Percentiles rank a stretch among this genome's conserved stretches.
Evolutionary conservation across 257 asterid genomes (phyloP).

Genomic region (Fraxinus anomala): DNA sequence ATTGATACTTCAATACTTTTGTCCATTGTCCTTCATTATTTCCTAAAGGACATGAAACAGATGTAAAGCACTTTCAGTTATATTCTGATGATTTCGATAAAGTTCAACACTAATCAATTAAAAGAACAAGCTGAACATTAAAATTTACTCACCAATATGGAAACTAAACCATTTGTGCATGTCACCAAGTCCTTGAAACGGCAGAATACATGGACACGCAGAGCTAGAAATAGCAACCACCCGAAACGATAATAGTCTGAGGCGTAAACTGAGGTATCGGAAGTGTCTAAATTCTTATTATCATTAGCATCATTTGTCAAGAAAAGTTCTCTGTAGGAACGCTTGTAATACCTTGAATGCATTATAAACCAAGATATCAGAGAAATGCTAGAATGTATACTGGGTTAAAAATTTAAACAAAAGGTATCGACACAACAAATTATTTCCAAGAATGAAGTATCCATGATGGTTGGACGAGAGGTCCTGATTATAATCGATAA

Average conservation of each 20-base stretch:
- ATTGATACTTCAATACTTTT: not conserved
- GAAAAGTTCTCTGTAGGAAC: conserved; percentile 73
- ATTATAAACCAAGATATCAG: conserved; percentile 19
- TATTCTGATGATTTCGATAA: conserved; percentile 9
- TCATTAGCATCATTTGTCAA: conserved; percentile 43
- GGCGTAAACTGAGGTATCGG: conserved; percentile 28
- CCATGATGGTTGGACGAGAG: not conserved
- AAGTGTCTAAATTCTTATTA: conserved; percentile 47
- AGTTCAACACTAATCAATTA: conserved; percentile 8
- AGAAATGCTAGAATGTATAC: not conserved
- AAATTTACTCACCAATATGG: conserved; percentile 73
- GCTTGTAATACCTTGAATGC: conserved; percentile 72
- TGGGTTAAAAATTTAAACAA: not conserved
- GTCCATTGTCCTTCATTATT: not conserved
- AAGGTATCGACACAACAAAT: not conserved
- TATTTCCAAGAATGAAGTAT: not conserved
- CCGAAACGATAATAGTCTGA: conserved; percentile 85
- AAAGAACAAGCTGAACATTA: conserved; percentile 14
- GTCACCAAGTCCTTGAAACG: conserved; percentile 83
- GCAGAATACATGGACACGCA: conserved; percentile 72
- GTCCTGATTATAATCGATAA: not conserved
- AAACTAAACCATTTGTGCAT: conserved; percentile 84
- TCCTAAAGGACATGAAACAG: conserved; percentile 6
- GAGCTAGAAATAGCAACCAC: conserved; percentile 88
- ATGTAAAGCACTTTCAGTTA: not conserved